A percentile compares a stretch with the other conserved stretches of the same genome.
These are phyloP conservation scores for Pestalotiopsis sp. DNA, from an alignment of 2,329 filamentous ascomycete genomes.

Conservation along the genomic window DNA sequence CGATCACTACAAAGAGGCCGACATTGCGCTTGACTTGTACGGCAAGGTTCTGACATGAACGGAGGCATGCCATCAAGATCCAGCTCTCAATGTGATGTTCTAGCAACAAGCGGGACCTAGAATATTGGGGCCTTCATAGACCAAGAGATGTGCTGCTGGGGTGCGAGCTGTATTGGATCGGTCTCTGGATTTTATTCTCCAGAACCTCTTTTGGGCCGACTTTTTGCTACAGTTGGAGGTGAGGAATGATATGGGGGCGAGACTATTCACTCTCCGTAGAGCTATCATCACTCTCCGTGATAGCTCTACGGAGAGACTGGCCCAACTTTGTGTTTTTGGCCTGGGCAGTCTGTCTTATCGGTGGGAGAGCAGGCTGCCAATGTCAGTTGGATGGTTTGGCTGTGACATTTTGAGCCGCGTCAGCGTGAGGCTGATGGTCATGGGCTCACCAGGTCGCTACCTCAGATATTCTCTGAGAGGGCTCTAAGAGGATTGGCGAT, in stretches of 20 bases:
- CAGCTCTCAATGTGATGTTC: neutral
- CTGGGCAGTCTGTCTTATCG: neutral
- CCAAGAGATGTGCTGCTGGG: neutral
- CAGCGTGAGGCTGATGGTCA: constrained; percentile 1
- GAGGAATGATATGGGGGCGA: neutral
- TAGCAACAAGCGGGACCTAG: neutral
- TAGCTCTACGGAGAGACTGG: neutral
- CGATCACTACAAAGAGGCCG: constrained; percentile 76
- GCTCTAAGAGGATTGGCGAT: neutral
- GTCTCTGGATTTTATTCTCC: neutral
- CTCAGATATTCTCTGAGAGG: too few species aligned
- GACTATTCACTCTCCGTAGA: neutral
- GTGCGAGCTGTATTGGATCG: neutral
- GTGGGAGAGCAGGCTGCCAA: neutral
- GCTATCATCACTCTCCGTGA: neutral
- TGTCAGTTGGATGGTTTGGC: neutral
- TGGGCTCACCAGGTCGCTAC: neutral
- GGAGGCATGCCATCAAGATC: neutral
- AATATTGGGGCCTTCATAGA: neutral
- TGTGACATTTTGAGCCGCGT: constrained; percentile 4
- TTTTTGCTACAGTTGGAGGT: neutral
- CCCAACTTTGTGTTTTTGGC: neutral
- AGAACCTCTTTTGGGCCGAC: neutral
- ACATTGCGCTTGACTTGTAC: constrained; percentile 63
- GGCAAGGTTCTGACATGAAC: constrained; percentile 35